phyloP scores from a whole-genome alignment of 75 land plant species.

The Sequoiadendron giganteum region DNA sequence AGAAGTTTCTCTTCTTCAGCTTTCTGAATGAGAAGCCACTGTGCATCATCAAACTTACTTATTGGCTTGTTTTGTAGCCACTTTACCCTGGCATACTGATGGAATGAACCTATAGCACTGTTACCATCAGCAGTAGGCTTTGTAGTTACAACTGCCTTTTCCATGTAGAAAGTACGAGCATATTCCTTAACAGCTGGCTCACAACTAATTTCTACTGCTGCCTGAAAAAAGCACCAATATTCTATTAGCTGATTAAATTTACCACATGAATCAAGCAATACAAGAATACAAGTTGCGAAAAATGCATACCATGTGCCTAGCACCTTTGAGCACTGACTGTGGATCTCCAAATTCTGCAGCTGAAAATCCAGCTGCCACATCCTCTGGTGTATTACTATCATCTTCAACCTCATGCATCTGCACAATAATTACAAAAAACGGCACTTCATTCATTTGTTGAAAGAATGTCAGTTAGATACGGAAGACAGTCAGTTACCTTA shows the following conservation, averaged over 20 bases:
- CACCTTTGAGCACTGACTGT: conserved; percentile 80
- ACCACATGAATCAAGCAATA: conserved; percentile 7
- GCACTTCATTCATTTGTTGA: not conserved
- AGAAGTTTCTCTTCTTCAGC: conserved; percentile 98
- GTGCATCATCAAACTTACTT: conserved; percentile 69
- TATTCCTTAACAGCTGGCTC: conserved; percentile 86
- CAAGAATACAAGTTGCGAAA: not conserved
- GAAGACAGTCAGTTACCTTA: conserved; percentile 40
- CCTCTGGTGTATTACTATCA: conserved; percentile 80
- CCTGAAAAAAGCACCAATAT: conserved; percentile 38
- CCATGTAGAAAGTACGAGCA: conserved; percentile 65
- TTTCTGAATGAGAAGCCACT: conserved; percentile 97
- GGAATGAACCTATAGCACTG: conserved; percentile 71
- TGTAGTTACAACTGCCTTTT: conserved; percentile 78
- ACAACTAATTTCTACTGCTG: conserved; percentile 88
- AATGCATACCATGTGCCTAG: conserved; percentile 89
- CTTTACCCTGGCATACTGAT: conserved; percentile 81
- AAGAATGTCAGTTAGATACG: not conserved
- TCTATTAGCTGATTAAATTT: not conserved
- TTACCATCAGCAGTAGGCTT: conserved; percentile 83
- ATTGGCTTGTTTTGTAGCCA: conserved; percentile 87
- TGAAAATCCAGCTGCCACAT: conserved; percentile 69
- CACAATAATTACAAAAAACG: conserved; percentile 10
- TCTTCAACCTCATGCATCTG: conserved; percentile 69
- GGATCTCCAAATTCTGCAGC: conserved; percentile 69